Percentiles rank a stretch among this genome's conserved stretches.
phyloP scores from a whole-genome alignment of 257 asterid genomes.

The Eustoma russellianum region DNA sequence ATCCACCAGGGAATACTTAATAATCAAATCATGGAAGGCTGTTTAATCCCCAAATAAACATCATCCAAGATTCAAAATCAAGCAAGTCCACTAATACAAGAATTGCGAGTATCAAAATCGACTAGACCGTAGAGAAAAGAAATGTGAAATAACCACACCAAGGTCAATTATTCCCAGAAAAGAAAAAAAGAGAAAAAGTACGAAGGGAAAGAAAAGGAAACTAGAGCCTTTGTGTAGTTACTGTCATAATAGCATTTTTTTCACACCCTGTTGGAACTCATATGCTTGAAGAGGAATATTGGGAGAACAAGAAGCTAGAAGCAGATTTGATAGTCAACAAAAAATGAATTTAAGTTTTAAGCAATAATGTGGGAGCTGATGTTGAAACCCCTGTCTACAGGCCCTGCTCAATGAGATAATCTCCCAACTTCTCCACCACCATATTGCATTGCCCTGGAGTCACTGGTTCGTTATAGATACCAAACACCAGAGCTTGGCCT shows the following conservation, averaged over 20 bases:
- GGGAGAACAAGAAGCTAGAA: conserved; percentile 2
- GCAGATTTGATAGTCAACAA: neutral
- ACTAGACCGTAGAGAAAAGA: too few species aligned
- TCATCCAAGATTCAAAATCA: too few species aligned
- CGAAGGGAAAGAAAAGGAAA: too few species aligned
- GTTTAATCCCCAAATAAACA: too few species aligned
- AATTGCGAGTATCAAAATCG: too few species aligned
- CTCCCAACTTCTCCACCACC: conserved; percentile 49
- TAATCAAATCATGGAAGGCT: too few species aligned
- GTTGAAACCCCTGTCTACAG: conserved; percentile 14
- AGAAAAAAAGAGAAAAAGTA: too few species aligned
- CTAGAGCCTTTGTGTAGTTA: conserved; percentile 4
- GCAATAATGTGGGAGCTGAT: neutral
- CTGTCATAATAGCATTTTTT: conserved; percentile 6
- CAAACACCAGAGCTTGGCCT: conserved; percentile 38
- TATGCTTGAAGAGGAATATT: conserved; percentile 9
- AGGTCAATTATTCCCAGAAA: too few species aligned
- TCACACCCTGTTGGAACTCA: neutral
- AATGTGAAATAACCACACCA: too few species aligned
- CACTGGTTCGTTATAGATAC: conserved; percentile 48
- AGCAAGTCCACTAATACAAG: too few species aligned
- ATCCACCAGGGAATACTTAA: too few species aligned
- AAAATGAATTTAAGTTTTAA: neutral
- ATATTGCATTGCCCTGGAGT: conserved; percentile 52
- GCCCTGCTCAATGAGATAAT: conserved; percentile 42